phyloP scores from a whole-genome alignment of 2,329 filamentous ascomycete genomes.

The Tolypocladium amazonense region DNA sequence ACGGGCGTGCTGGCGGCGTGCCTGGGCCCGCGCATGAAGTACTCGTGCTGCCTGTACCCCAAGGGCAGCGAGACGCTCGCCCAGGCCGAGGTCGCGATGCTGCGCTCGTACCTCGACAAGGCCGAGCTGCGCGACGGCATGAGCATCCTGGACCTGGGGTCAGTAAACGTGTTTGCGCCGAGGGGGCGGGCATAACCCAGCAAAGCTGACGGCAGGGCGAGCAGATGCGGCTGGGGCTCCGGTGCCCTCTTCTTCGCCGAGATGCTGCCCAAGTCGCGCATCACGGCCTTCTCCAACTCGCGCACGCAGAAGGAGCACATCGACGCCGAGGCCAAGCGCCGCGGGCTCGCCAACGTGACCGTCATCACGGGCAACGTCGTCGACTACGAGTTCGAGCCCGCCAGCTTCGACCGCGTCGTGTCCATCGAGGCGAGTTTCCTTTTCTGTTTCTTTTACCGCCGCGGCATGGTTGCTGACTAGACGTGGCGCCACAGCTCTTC shows the following conservation, averaged over 20 bases:
- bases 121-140: conserved; percentile 49
- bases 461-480: too few relatives aligned
- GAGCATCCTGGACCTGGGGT: conserved; percentile 47
- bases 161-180: background rate
- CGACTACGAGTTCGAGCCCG: conserved; percentile 50
- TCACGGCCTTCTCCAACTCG: conserved; percentile 62
- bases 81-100: conserved; percentile 57
- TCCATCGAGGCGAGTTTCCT: conserved; percentile 46
- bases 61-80: conserved; percentile 51
- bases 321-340: conserved; percentile 43
- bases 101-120: conserved; percentile 50
- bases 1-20: conserved; percentile 51
- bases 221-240: conserved; percentile 59
- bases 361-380: conserved; percentile 59
- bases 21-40: conserved; percentile 63
- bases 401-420: conserved; percentile 52
- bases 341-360: conserved; percentile 47
- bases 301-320: conserved; percentile 59
- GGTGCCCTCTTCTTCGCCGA: conserved; percentile 55
- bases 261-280: conserved; percentile 46
- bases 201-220: background rate
- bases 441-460: too few relatives aligned
- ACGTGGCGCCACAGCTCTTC: conserved; percentile 43
- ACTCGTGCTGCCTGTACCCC: conserved; percentile 56
- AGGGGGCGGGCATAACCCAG: background rate